Base-by-base conservation (phyloP, 805 yeast species). In the Lachancea thermotolerans region DNA sequence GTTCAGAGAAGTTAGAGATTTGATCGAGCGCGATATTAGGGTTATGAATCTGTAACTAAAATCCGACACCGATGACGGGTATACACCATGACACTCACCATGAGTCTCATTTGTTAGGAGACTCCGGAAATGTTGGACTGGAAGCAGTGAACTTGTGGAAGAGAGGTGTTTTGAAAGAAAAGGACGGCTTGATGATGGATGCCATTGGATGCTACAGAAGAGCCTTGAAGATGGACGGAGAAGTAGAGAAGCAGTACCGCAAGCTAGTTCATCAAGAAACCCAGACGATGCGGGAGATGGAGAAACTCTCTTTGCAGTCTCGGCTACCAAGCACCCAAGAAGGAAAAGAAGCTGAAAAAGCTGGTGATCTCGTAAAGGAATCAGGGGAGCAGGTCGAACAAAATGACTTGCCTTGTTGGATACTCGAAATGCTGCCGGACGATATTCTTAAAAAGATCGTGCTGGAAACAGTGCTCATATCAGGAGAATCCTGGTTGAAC, bases 181-280 rank as follows among this genome's bases (percentile, higher is more conserved):
- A 74, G 30, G 75, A 71, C 41, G 96, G 96, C 0, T 69, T 78
- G 49, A 73, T 88, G 78, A 74, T 85, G n/a, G 95, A 88, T 56
- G 96, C 96, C 1, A 79, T 86, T 25, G 75, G 70, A 40, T 74
- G 67, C 51, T 89, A 89, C 63, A 69, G 95, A 49, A 71, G 73
- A 50, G 95, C 96, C 2, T 75, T 81, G 60, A 79, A 74, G 44
- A 34, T 65, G 4, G 59, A 74, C 51, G 69, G 65, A 11, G 73
- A 73, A 45, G 89, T 89, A 4, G 96, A 89, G 58, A 66, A 74
- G 39, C 62, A 77, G 17, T 87, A 87, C 60, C 70, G 95, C 41
- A 72, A 76, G 50, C 71, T 72, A 40, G 64, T 78, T 11, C 70
- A 74, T 6, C 75, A 75, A 9, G 33, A 30, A 30, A 30, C 8